Percentiles rank a stretch among this genome's conserved stretches.
phyloP scores from a whole-genome alignment of 2,329 filamentous ascomycete species.

The Ciborinia camelliae region DNA sequence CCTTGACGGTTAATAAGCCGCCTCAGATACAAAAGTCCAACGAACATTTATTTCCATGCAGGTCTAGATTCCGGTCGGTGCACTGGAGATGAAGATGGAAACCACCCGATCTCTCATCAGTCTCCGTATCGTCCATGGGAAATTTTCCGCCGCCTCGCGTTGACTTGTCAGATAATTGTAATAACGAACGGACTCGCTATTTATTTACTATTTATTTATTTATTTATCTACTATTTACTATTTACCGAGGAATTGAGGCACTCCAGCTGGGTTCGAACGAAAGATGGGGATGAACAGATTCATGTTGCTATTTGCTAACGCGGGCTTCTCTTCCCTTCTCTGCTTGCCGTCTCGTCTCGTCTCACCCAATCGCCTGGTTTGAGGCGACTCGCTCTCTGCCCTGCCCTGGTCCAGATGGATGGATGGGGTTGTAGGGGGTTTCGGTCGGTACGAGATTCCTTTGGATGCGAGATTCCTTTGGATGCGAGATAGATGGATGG shows the following conservation, averaged over 20 bases:
- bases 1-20: neutral
- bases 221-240: no score
- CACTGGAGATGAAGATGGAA: constrained; percentile 12
- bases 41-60: constrained; percentile 6
- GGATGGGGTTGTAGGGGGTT: no score
- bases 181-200: neutral
- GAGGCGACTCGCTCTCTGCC: constrained; percentile 14
- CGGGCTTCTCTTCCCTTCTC: no score
- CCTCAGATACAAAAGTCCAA: neutral
- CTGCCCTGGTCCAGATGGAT: no score
- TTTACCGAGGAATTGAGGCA: neutral
- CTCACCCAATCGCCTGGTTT: constrained; percentile 8
- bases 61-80: constrained; percentile 14
- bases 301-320: constrained; percentile 3
- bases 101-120: constrained; percentile 2
- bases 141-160: neutral
- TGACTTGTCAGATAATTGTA: constrained; percentile 10
- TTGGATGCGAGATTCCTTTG: constrained; percentile 5
- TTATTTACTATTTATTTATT: no score
- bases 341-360: neutral
- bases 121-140: neutral
- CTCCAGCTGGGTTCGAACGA: neutral
- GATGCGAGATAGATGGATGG: no score
- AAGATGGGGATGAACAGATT: neutral
- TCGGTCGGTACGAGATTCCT: constrained; percentile 12